A percentile compares a stretch with the other conserved stretches of the same genome.
phyloP scores from a whole-genome alignment of 164 flowering plant genomes.

The Cinnamomum chago region DNA sequence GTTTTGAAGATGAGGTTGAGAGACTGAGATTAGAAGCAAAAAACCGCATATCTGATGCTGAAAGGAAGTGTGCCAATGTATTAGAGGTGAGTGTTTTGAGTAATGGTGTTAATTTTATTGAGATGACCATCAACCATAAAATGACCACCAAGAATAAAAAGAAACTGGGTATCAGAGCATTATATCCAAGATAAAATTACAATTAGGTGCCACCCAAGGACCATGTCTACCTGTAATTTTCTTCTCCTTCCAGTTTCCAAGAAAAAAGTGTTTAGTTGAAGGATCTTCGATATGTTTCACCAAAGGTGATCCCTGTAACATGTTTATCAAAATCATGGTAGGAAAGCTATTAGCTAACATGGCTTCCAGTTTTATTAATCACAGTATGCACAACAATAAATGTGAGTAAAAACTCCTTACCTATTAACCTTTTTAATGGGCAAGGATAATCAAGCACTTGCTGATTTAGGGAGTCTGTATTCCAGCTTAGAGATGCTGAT shows the following conservation, averaged over 20 bases:
- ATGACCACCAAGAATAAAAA: too few species aligned
- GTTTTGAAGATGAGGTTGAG: slow-evolving; percentile 64
- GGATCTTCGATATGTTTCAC: neutral
- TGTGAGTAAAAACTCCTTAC: neutral
- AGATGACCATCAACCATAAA: too few species aligned
- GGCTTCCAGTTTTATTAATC: neutral
- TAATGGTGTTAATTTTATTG: too few species aligned
- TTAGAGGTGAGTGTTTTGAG: slow-evolving; percentile 54
- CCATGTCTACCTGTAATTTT: too few species aligned
- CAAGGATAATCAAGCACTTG: neutral
- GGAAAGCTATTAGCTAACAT: neutral
- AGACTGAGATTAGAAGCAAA: slow-evolving; percentile 55
- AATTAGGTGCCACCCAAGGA: too few species aligned
- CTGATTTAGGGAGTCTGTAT: neutral
- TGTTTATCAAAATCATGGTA: neutral
- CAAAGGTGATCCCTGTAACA: neutral
- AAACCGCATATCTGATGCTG: slow-evolving; percentile 53
- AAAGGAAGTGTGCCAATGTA: slow-evolving; percentile 58
- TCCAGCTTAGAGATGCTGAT: neutral
- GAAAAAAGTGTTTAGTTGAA: too few species aligned
- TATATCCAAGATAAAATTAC: too few species aligned
- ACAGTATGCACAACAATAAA: too few species aligned
- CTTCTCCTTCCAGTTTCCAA: too few species aligned
- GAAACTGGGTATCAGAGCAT: too few species aligned
- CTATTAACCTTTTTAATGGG: neutral